Percentiles rank a stretch among this genome's conserved stretches.
phyloP scores from a whole-genome alignment of 257 asterid species.

The Penstemon newberryi region DNA sequence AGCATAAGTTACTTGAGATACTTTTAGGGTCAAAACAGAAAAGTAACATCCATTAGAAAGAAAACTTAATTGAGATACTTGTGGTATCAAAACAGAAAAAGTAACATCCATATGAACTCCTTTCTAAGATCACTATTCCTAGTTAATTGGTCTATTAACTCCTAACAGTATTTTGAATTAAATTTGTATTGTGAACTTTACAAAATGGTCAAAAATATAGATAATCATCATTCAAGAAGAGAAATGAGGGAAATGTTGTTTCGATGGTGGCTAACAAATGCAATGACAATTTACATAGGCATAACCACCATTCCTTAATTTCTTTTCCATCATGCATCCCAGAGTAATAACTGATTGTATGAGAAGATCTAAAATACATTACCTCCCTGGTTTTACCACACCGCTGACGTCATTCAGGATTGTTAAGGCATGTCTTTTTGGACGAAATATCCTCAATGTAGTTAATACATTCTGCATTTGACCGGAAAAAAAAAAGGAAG shows the following conservation, averaged over 20 bases:
- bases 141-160: background rate
- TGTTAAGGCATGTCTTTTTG: slow-evolving; percentile 51
- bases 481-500: slow-evolving; percentile 6
- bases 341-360: background rate
- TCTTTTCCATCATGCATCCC: background rate
- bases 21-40: background rate
- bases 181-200: background rate
- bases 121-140: background rate
- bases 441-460: slow-evolving; percentile 48
- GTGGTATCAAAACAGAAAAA: background rate
- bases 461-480: slow-evolving; percentile 56
- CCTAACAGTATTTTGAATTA: background rate
- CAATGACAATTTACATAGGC: background rate
- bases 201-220: background rate
- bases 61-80: background rate
- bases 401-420: slow-evolving; percentile 74
- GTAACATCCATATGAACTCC: background rate
- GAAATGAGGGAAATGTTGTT: background rate
- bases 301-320: background rate
- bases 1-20: background rate
- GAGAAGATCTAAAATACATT: slow-evolving; percentile 12
- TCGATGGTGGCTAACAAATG: background rate
- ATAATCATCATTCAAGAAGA: background rate
- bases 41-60: background rate
- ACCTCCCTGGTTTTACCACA: slow-evolving; percentile 84